Conservation (phyloP, 2,329 filamentous ascomycete genomes). For the Ophiocordyceps camponoti-leonardi region DNA sequence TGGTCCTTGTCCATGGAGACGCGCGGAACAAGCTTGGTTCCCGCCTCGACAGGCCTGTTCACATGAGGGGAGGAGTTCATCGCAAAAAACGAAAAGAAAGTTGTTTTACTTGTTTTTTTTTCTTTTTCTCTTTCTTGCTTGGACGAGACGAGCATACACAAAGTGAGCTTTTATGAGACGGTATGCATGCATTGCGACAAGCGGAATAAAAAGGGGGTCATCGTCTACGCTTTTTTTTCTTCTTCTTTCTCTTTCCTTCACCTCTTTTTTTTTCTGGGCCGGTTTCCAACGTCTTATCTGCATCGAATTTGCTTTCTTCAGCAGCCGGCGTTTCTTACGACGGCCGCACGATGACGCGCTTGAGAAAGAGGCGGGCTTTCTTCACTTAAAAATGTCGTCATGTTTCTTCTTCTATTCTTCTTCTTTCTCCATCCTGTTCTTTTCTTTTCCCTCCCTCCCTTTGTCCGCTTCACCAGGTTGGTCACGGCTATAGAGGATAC, state of each 20-base stretch:
- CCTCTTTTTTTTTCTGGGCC: no score
- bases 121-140: constrained; percentile 9
- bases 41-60: no score
- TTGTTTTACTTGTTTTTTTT: constrained; percentile 11
- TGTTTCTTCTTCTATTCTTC: no score
- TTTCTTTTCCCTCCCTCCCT: no score
- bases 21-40: no score
- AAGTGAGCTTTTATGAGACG: neutral
- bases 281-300: neutral
- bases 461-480: no score
- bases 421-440: no score
- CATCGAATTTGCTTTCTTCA: neutral
- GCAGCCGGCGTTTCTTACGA: neutral
- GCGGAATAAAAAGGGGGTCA: constrained; percentile 14
- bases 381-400: neutral
- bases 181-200: constrained; percentile 18
- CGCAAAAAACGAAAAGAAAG: neutral
- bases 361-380: neutral
- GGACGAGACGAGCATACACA: neutral
- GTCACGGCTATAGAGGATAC: no score
- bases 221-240: constrained; percentile 1
- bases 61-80: neutral
- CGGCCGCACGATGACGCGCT: neutral
- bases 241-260: neutral
- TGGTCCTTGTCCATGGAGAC: no score